Percentiles rank a stretch among this genome's conserved stretches.
These are phyloP conservation scores for Xylogone sp. DNA, from an alignment of 2,329 filamentous ascomycete species.

Conservation along the genomic window DNA sequence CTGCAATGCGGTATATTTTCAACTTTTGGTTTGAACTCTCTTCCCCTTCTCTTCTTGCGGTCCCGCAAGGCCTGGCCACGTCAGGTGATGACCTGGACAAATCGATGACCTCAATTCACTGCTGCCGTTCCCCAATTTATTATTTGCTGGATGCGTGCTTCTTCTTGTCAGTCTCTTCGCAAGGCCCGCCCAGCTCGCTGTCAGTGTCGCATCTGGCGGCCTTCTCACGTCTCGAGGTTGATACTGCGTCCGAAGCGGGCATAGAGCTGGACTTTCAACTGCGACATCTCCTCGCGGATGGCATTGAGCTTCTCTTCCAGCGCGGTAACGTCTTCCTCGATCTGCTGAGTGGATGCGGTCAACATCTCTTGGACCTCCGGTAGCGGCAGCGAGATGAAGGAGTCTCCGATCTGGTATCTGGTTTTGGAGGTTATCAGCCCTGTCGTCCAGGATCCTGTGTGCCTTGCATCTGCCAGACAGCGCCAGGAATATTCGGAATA, in stretches of 20 bases:
- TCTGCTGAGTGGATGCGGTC: conserved; percentile 61
- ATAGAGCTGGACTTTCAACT: conserved; percentile 89
- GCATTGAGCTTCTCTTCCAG: conserved; percentile 74
- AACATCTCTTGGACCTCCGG: conserved; percentile 86
- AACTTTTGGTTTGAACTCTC: too few relatives aligned
- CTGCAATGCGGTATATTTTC: too few relatives aligned
- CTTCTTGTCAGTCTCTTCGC: neutral
- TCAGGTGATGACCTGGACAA: neutral
- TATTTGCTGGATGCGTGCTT: neutral
- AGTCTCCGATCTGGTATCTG: conserved; percentile 96
- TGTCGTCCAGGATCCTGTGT: too few relatives aligned
- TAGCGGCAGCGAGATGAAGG: conserved; percentile 84
- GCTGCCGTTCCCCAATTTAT: neutral
- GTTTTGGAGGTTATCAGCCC: conserved; percentile 3
- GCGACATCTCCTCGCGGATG: conserved; percentile 81
- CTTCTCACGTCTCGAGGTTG: conserved; percentile 72
- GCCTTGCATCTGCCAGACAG: neutral
- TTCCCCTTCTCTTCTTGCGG: neutral
- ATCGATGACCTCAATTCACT: neutral
- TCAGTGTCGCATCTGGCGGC: conserved; percentile 7
- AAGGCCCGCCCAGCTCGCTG: conserved; percentile 18
- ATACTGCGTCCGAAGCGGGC: conserved; percentile 94
- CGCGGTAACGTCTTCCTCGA: conserved; percentile 71
- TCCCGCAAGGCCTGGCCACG: neutral
- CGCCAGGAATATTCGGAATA: too few relatives aligned